A percentile compares a stretch with the other conserved stretches of the same genome.
Evolutionary conservation across 306 rosid genomes (phyloP).

Genomic region (Vigna trinervia): DNA sequence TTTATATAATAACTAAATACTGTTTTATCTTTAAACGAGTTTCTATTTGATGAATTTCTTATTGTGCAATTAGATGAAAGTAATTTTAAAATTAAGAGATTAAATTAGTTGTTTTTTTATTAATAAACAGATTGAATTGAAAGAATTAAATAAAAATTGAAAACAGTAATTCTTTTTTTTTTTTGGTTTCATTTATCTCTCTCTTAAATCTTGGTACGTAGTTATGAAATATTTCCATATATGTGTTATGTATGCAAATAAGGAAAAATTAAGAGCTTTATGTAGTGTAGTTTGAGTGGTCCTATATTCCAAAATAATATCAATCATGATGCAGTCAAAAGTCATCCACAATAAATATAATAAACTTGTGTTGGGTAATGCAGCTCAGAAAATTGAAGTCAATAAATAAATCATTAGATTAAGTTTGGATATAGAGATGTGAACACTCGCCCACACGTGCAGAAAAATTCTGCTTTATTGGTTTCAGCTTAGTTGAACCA

Average conservation of each 20-base stretch:
- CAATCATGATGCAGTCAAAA: conserved; percentile 30
- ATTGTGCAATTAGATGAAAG: too few relatives aligned
- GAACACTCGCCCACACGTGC: conserved; percentile 43
- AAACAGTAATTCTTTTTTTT: too few relatives aligned
- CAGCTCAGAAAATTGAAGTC: conserved; percentile 35
- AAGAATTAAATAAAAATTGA: too few relatives aligned
- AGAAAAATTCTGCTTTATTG: conserved; percentile 16
- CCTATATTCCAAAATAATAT: conserved; percentile 40
- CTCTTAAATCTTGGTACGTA: not conserved
- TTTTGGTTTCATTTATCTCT: too few relatives aligned
- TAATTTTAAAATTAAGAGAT: too few relatives aligned
- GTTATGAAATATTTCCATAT: conserved; percentile 27
- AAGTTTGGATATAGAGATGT: conserved; percentile 22
- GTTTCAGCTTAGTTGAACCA: not conserved
- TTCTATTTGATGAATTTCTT: too few relatives aligned
- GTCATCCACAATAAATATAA: conserved; percentile 24
- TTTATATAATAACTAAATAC: too few relatives aligned
- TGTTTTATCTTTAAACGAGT: too few relatives aligned
- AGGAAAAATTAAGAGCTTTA: conserved; percentile 8
- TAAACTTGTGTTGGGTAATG: conserved; percentile 18
- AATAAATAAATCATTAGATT: conserved; percentile 18
- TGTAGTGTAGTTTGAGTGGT: conserved; percentile 47
- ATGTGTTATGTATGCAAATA: conserved; percentile 23
- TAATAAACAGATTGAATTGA: too few relatives aligned
- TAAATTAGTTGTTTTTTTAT: too few relatives aligned